Evolutionary conservation across 495 filamentous ascomycete genomes (phyloP), one percentile per base, ranked within the genome.

Genomic region (Trichocladium antarcticum): DNA sequence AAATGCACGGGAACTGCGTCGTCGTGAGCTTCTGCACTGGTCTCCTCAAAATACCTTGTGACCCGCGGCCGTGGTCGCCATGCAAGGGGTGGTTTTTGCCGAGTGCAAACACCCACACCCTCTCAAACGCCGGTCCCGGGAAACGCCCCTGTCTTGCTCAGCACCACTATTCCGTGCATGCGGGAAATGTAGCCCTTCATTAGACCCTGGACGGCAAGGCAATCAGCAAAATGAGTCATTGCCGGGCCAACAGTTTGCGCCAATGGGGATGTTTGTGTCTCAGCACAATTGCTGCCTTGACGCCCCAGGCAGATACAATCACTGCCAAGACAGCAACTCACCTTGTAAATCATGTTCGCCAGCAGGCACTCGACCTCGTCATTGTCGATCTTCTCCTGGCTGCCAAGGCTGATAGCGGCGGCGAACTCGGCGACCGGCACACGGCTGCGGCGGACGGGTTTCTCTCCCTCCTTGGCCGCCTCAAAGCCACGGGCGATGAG

Each of bases 101-200:
- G n/a, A n/a, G n/a, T n/a, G n/a, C n/a, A n/a, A n/a, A n/a, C n/a
- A n/a, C n/a, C n/a, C n/a, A n/a, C 12, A 11, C 14, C 42, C 38
- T 8, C 28, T 84, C 78, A 95, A 42, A 97, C 81, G 11, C 85
- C 85, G 6, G 92, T 98, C n/a, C 90, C 92, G 1, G 92, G 92
- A 62, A 98, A 98, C 4, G 90, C 89, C 37, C 86, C 86, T 19
- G 70, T 79, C 64, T 94, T 95, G 65, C 85, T 95, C 48, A 98
- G 69, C 27, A 98, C 92, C 16, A 97, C 82, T 43, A 83, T 86
- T 47, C 85, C 85, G 39, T 81, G 80, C 44, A 94, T 89, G 49
- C 89, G 86, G 24, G 87, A 79, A 52, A 98, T 97, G 68, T 98
- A 98, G 45, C 92, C 92, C 69, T 96, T 98, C 83, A 97, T 94